Evolutionary conservation across 257 asterid genomes (phyloP), one percentile per base, ranked within the genome.

Genomic region (Handroanthus guayacan): DNA sequence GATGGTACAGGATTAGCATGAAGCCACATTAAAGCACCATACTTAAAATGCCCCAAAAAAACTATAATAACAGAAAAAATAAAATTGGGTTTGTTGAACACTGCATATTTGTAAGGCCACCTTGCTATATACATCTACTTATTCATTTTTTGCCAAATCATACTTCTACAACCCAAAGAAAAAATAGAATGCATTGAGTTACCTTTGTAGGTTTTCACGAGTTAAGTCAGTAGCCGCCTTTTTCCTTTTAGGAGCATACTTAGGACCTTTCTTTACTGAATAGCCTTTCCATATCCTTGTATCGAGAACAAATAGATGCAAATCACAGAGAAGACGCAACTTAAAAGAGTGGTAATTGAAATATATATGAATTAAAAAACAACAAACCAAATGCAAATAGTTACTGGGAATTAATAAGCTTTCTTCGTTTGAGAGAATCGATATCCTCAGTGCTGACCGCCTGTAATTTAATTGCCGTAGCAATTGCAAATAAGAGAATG

Each of bases 171-270:
- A 54, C 9, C 36, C 54, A 37, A 69, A 13, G 48, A 63, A 67
- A 81, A 39, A 4, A 64, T 17, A 48, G 57, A 34, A 76, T 61
- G 36, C 69, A 43, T 37, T 77, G 61, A 14, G 56, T 66, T 85
- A 94, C 99, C 97, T 89, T 64, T 85, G 97, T 25, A 95, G 80
- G 78, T 91, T 89, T 79, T 95, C 99, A 61, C 98, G 94, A 67
- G 96, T 91, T 65, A 95, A 86, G 83, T 93, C 99, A 47, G 99
- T 95, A 41, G 97, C 98, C 56, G 79, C 91, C 84, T 87, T 95
- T 85, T 91, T 95, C 88, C 98, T 89, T 81, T 83, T 87, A 4
- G 99, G 97, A 64, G 98, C 91, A 87, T 95, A 95, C 5, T 93
- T 81, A 3, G 99, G 97, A 72, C 99, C 99, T 79, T 90, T 92